Conservation (phyloP, 1,284 basidiomycete species). For the Heterobasidion occidentale region DNA sequence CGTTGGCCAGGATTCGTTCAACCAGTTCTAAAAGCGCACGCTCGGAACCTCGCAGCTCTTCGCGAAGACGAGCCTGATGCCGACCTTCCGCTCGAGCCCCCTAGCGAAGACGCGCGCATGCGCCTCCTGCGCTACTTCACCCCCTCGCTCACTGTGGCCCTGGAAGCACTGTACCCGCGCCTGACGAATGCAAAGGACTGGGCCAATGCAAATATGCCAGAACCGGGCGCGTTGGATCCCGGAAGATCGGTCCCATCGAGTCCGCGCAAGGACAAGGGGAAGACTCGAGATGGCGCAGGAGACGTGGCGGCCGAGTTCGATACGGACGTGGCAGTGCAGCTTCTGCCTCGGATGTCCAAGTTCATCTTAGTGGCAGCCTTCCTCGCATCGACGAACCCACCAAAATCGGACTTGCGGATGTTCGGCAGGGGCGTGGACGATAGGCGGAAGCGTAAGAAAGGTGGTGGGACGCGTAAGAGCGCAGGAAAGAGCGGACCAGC, state of each 20-base stretch:
- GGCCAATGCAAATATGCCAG: conserved; percentile 34
- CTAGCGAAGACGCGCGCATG: conserved; percentile 51
- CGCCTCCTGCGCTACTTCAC: conserved; percentile 55
- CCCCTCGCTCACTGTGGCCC: conserved; percentile 47
- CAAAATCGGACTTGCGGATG: conserved; percentile 74
- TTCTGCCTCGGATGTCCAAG: conserved; percentile 56
- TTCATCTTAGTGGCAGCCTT: conserved; percentile 80
- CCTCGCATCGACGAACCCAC: conserved; percentile 82
- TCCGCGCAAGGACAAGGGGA: conserved; percentile 7
- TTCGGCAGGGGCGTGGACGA: conserved; percentile 69
- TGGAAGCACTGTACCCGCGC: conserved; percentile 62
- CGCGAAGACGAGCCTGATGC: conserved; percentile 16
- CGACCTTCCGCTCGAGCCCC: conserved; percentile 22
- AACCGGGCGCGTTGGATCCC: conserved; percentile 9
- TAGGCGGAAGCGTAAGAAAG: conserved; percentile 48
- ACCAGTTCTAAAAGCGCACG: conserved; percentile 52
- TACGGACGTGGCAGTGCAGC: conserved; percentile 12
- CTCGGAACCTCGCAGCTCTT: not conserved
- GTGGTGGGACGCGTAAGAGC: conserved; percentile 30
- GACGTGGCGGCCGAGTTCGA: conserved; percentile 8
- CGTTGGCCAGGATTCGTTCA: conserved; percentile 75
- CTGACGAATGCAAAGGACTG: conserved; percentile 52
- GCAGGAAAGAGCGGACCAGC: conserved; percentile 30
- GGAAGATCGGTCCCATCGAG: conserved; percentile 11
- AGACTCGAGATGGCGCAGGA: not conserved